Base-by-base conservation (phyloP, 139 green algal species). In the Eudorina sp. region DNA sequence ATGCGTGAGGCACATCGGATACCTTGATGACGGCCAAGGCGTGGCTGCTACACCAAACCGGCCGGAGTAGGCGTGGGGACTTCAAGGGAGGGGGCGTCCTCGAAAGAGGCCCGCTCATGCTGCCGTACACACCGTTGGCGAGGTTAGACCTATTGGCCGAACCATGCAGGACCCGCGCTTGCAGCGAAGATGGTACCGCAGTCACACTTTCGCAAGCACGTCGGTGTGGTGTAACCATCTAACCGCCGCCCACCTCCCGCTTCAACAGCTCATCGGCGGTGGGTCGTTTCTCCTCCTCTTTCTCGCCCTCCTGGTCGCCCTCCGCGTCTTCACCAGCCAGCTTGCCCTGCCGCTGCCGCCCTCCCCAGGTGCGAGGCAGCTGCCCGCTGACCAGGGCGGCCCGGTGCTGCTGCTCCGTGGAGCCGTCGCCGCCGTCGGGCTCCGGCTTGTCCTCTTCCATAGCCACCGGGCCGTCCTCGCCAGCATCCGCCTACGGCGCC, bases 181-280 rank as follows among this genome's bases (percentile, higher is more conserved):
- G n/a, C n/a, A n/a, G n/a, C n/a, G n/a, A n/a, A n/a, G n/a, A n/a
- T n/a, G n/a, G n/a, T n/a, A n/a, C n/a, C n/a, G n/a, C n/a, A n/a
- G n/a, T n/a, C n/a, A n/a, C n/a, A n/a, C n/a, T n/a, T n/a, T n/a
- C n/a, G n/a, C n/a, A n/a, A n/a, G n/a, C n/a, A n/a, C n/a, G n/a
- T n/a, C n/a, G n/a, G n/a, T n/a, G n/a, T n/a, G n/a, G n/a, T n/a
- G n/a, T n/a, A n/a, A n/a, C n/a, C n/a, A n/a, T n/a, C n/a, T n/a
- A n/a, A n/a, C n/a, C n/a, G n/a, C n/a, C n/a, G 66, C 88, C 85
- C 23, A 85, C 72, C 41, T 92, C 58, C 6, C 85, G 84, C 45
- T 86, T 25, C 36, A 72, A 23, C 23, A 78, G 45, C 53, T 91
- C 92, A 1, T 73, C 91, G 55, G n/a, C 83, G 16, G 31, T 76